Conservation (phyloP, 2,329 filamentous ascomycete species). For the Fusarium protoensiforme region DNA sequence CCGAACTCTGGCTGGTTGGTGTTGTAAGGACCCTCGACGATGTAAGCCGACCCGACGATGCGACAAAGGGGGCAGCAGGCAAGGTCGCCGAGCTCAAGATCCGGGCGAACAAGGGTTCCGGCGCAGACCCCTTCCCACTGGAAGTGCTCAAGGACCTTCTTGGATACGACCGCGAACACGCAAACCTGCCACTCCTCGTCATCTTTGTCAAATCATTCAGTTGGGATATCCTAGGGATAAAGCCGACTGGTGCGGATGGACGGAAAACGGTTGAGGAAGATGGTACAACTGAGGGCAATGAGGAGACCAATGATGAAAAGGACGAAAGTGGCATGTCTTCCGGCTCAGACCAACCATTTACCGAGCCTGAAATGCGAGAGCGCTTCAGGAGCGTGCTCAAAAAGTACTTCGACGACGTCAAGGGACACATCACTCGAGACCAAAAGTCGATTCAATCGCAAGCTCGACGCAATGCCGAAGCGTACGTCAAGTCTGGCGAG, state of each 20-base stretch:
- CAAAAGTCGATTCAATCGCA: constrained; percentile 90
- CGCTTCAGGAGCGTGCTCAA: constrained; percentile 87
- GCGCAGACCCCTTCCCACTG: constrained; percentile 90
- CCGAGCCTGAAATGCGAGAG: constrained; percentile 80
- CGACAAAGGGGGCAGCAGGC: constrained; percentile 68
- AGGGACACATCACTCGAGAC: constrained; percentile 86
- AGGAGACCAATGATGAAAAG: constrained; percentile 54
- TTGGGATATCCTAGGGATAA: constrained; percentile 93
- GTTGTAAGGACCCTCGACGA: constrained; percentile 84
- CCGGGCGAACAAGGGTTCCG: constrained; percentile 68
- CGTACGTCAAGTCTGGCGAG: constrained; percentile 97
- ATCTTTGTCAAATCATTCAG: constrained; percentile 96
- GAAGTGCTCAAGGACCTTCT: constrained; percentile 98
- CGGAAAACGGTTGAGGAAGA: constrained; percentile 87
- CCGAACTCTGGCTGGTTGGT: constrained; percentile 94
- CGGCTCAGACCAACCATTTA: constrained; percentile 77
- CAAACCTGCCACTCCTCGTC: constrained; percentile 90
- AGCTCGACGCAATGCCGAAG: constrained; percentile 94
- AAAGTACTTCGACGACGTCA: constrained; percentile 94
- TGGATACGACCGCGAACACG: constrained; percentile 91
- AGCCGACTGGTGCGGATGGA: constrained; percentile 76
- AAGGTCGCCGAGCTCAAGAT: constrained; percentile 72
- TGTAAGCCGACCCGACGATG: constrained; percentile 70
- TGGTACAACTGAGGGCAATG: constrained; percentile 66
- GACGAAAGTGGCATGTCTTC: constrained; percentile 37